Evolutionary conservation across 2,329 filamentous ascomycete species (phyloP), one percentile per base, ranked within the genome.

Genomic region (Aurifilum marmelostoma): DNA sequence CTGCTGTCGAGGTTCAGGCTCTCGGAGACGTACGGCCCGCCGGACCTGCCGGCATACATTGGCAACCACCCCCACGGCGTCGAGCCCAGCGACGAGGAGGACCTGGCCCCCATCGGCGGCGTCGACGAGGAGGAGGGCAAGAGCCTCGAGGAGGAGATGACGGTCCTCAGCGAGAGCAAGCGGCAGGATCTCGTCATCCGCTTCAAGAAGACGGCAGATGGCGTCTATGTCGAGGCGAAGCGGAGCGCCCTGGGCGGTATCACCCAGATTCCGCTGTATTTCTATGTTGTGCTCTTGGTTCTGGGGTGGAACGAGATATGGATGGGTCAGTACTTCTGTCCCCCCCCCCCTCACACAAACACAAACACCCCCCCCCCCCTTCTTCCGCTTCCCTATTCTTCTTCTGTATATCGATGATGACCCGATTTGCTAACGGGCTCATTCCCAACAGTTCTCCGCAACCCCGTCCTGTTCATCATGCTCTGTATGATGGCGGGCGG

Each of bases 261-360:
- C 75, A 92, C 94, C 5, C 94, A 97, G 80, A 90, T 99, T 63
- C 96, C 96, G 7, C 82, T 97, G 71, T 98, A 97, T 81, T 97
- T 99, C 80, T 99, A 97, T 75, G 93, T 89, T 56, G 80, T 98
- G 68, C 84, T 99, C 68, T 83, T 99, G 73, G 92, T 93, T 29
- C 85, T 99, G 63, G 96, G 96, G n/a, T 99, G 96, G 96, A 99
- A 99, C 80, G 96, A 99, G 81, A 94, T 99, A 72, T 84, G 97
- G 73, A 92, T 94, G 76, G 93, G 94, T 97, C 86, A 85, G 92
- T 78, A 52, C 8, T 34, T 34, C 8, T 34, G 4, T 34, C 34
- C 8, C 34, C 8, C 34, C 4, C 34, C 8, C 34, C 4, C 34
- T 34, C 34, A 34, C 39, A n/a, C n/a, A n/a, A n/a, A n/a, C n/a